Evolutionary conservation across 2,329 filamentous ascomycete genomes (phyloP).

Genomic region (Chalaropsis ovoidea): DNA sequence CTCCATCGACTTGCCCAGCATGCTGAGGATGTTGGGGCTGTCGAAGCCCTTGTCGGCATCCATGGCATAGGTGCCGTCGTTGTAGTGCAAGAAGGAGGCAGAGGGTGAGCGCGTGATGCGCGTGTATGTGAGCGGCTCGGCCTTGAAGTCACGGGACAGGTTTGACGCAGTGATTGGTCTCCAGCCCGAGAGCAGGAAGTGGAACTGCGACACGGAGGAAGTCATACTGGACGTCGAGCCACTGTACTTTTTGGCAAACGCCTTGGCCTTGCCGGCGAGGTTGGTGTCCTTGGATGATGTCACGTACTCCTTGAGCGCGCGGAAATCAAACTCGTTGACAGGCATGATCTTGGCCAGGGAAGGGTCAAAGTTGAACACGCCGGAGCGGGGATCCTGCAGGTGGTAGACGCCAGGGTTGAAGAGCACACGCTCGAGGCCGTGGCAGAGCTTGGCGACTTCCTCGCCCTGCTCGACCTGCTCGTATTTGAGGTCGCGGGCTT

Average conservation of each 20-base stretch:
- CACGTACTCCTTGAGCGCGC: slow-evolving; percentile 73
- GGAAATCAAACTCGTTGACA: slow-evolving; percentile 82
- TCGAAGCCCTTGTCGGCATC: slow-evolving; percentile 94
- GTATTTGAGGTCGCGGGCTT: slow-evolving; percentile 29
- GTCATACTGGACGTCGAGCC: slow-evolving; percentile 98
- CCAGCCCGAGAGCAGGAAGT: slow-evolving; percentile 81
- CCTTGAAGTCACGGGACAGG: slow-evolving; percentile 57
- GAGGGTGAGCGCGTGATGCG: slow-evolving; percentile 60
- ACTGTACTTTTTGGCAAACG: slow-evolving; percentile 66
- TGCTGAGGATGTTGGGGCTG: slow-evolving; percentile 72
- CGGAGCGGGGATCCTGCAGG: slow-evolving; percentile 75
- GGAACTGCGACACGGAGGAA: slow-evolving; percentile 74
- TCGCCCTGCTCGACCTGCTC: slow-evolving; percentile 32
- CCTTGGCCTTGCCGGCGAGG: slow-evolving; percentile 57
- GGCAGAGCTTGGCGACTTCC: slow-evolving; percentile 51
- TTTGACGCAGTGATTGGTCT: slow-evolving; percentile 56
- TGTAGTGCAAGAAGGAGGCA: slow-evolving; percentile 71
- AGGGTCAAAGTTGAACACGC: slow-evolving; percentile 93
- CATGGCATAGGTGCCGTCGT: slow-evolving; percentile 81
- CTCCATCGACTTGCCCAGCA: slow-evolving; percentile 92
- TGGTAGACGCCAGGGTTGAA: slow-evolving; percentile 93
- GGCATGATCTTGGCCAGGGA: slow-evolving; percentile 92
- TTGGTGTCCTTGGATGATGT: slow-evolving; percentile 77
- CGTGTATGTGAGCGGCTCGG: slow-evolving; percentile 58
- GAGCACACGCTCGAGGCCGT: slow-evolving; percentile 76